Conservation (phyloP, 805 yeast species). For the Candida patagonica region DNA sequence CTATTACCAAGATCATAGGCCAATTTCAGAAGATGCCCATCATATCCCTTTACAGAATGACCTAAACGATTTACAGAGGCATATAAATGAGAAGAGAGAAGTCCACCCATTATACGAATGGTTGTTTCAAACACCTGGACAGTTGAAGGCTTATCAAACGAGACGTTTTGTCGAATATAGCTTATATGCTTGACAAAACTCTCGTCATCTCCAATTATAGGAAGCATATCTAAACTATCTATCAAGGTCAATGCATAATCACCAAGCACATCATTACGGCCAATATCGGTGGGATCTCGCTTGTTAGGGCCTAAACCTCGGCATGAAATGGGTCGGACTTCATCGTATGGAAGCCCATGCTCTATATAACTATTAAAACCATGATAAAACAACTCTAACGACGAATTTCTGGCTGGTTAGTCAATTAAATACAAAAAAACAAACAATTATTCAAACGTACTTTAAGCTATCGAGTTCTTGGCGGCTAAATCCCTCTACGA, state of each 20-base stretch:
- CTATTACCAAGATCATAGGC: slow-evolving; percentile 73
- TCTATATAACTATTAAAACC: slow-evolving; percentile 64
- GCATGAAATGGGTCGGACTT: slow-evolving; percentile 68
- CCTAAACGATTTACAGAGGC: slow-evolving; percentile 45
- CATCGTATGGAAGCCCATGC: slow-evolving; percentile 70
- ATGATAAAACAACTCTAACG: slow-evolving; percentile 54
- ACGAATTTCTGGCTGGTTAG: slow-evolving; percentile 29
- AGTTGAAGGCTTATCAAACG: slow-evolving; percentile 55
- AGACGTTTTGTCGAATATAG: slow-evolving; percentile 31
- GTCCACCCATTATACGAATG: slow-evolving; percentile 74
- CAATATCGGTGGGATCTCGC: slow-evolving; percentile 41
- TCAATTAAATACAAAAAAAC: too few species aligned
- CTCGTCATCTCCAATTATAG: slow-evolving; percentile 57
- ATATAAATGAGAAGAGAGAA: slow-evolving; percentile 68
- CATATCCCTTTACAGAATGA: slow-evolving; percentile 38
- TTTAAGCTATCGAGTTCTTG: too few species aligned
- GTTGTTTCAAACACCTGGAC: slow-evolving; percentile 86
- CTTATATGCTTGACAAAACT: slow-evolving; percentile 41
- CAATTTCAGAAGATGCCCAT: slow-evolving; percentile 59
- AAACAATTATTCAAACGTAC: too few species aligned
- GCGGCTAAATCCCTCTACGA: too few species aligned
- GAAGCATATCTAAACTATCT: slow-evolving; percentile 72
- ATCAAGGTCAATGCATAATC: slow-evolving; percentile 70
- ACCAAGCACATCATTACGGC: slow-evolving; percentile 76
- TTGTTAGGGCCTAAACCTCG: slow-evolving; percentile 57